Evolutionary conservation across 495 filamentous ascomycete species (phyloP), one percentile per base, ranked within the genome.

Genomic region (Aspergillus cristatus): DNA sequence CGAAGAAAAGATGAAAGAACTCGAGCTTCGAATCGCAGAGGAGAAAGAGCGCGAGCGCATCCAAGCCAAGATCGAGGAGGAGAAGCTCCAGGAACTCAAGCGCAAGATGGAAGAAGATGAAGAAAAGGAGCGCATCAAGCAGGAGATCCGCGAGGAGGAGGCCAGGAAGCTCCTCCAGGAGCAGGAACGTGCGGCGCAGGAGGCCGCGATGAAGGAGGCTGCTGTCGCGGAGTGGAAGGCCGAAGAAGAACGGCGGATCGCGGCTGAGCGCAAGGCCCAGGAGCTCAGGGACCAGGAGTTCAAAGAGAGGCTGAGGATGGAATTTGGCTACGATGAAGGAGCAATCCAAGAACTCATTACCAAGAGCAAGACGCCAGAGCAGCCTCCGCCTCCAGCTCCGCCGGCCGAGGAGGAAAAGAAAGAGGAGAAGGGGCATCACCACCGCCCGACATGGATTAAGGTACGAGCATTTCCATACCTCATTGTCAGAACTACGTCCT

Each of bases 291-390:
- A 76, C 43, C 61, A 67, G 48, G 64, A 68, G 28, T 72, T 72
- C 46, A 58, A 45, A 5, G 57, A 62, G n/a, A 49, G 58, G 18
- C 46, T 71, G 34, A 47, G 49, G 24, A 25, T 49, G 3, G 58
- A 66, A 26, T 55, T 65, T 35, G 67, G 67, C 8, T 64, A 60
- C 31, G 47, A 41, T 14, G 63, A 67, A 18, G 53, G 70, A 18
- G 63, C 75, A 40, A 72, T 75, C 38, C 74, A 74, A 26, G 63
- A 68, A 25, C 74, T 76, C 18, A 58, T 72, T 41, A 67, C 76
- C 28, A 72, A 74, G 48, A 68, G 63, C 40, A 76, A 80, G 57
- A 59, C 66, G 30, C 64, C 74, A 35, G 65, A 79, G 42, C 57
- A 68, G 12, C 20, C 20, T 4, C 20, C 20, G 8, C 20, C 20